Base-by-base conservation (phyloP, 2,329 filamentous ascomycete species). In the Diaporthe citri region DNA sequence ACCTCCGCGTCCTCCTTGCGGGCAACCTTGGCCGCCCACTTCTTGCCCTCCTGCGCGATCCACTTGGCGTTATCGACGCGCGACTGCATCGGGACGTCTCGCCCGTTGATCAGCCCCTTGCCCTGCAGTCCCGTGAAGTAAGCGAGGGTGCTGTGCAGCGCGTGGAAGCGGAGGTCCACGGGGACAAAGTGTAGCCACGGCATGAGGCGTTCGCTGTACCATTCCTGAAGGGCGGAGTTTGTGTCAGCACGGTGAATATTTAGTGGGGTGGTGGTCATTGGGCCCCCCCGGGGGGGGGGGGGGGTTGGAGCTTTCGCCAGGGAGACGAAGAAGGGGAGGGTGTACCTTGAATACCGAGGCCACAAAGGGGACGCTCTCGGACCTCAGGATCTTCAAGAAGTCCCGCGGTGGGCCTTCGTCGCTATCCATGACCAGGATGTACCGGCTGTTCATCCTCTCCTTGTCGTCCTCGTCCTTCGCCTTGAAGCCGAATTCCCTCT, bases 111-210 rank as follows among this genome's bases (percentile, higher is more conserved):
- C 67, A 79, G 79, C 22, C 85, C 86, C 9, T 80, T 82, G 9
- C 81, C 83, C 74, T 87, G 84, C 7, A 90, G 86, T 0, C 93
- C 93, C 6, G 88, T 85, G 80, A 97, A 96, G 83, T 95, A 97
- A 0, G 93, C 90, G 72, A 96, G 83, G 0, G 92, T 94, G 76
- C 90, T 91, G 86, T 94, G 95, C 55, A 97, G 84, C 1, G 90
- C 93, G 76, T 95, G 93, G 28, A 94, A 90, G 4, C 94, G 89
- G 2, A 93, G 78, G 80, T 97, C 94, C 22, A 96, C 84, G 12
- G 95, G 95, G 2, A 96, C 92, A 79, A 95, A 97, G 81, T 97
- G 94, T 59, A 92, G 85, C 94, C 94, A 97, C 0, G 94, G 90
- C 74, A 88, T 89, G 22, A 97, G 83, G 8, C 95, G 90, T 67